These are phyloP conservation scores for Magnaporthiopsis poae DNA, from an alignment of 2,329 filamentous ascomycete species.

Conservation along the genomic window DNA sequence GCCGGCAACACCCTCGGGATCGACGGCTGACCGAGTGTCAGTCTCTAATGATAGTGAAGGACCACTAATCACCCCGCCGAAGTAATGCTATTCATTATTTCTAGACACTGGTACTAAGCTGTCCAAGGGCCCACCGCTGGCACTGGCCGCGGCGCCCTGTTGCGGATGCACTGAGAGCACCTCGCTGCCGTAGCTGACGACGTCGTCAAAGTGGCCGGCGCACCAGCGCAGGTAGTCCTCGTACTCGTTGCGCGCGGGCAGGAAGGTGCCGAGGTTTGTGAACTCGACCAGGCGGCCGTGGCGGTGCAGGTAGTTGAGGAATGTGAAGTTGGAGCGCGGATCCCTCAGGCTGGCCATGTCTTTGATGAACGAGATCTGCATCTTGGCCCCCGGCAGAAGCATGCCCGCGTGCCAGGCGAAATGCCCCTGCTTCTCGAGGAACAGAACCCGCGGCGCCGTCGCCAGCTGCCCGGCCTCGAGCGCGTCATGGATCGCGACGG, in stretches of 20 bases:
- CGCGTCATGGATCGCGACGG: constrained; percentile 78
- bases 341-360: constrained; percentile 84
- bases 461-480: constrained; percentile 41
- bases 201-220: constrained; percentile 63
- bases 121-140: constrained; percentile 25
- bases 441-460: constrained; percentile 61
- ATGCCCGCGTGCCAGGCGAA: constrained; percentile 95
- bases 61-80: too few relatives aligned
- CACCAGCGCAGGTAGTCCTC: constrained; percentile 96
- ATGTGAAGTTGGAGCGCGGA: constrained; percentile 84
- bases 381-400: constrained; percentile 83
- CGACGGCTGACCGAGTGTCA: constrained; percentile 56
- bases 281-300: constrained; percentile 79
- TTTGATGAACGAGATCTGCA: constrained; percentile 98
- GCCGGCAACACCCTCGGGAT: constrained; percentile 62
- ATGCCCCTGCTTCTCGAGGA: constrained; percentile 71
- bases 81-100: too few relatives aligned
- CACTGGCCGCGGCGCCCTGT: constrained; percentile 44
- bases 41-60: too few relatives aligned
- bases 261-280: constrained; percentile 79
- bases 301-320: constrained; percentile 82
- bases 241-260: constrained; percentile 78
- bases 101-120: too few relatives aligned
- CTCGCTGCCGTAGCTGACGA: constrained; percentile 68
- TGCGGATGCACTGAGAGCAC: constrained; percentile 53